phyloP scores from a whole-genome alignment of 2,329 filamentous ascomycete species.

The Cladosporium sphaerospermum region DNA sequence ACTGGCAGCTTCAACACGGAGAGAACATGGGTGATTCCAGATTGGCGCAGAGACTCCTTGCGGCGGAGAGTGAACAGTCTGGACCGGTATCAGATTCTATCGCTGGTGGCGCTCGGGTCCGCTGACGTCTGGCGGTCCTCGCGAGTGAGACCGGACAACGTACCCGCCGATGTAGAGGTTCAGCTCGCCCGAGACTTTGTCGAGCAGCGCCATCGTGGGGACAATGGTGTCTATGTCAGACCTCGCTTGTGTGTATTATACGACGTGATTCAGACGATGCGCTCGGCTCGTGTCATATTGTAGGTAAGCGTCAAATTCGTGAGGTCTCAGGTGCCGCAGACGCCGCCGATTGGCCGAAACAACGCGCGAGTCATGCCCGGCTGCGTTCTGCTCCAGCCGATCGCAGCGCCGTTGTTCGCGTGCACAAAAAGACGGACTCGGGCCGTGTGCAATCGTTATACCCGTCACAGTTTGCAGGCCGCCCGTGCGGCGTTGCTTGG shows the following conservation, averaged over 20 bases:
- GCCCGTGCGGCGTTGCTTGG: no score
- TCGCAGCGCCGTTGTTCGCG: no score
- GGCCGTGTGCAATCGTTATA: no score
- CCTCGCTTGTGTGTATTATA: background rate
- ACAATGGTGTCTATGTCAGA: background rate
- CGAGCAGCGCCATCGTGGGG: constrained; percentile 52
- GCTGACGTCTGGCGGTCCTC: background rate
- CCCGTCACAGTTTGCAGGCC: no score
- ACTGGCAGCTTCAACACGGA: constrained; percentile 65
- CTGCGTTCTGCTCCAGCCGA: no score
- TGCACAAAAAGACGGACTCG: no score
- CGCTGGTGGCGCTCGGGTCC: background rate
- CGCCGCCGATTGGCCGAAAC: background rate
- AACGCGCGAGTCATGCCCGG: no score
- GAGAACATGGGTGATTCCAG: constrained; percentile 83
- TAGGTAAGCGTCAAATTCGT: background rate
- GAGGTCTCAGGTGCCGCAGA: background rate
- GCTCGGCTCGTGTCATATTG: background rate
- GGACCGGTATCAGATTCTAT: constrained; percentile 24
- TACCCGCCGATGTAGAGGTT: constrained; percentile 77
- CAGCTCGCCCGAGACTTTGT: constrained; percentile 61
- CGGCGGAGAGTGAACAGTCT: constrained; percentile 76
- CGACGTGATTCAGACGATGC: background rate
- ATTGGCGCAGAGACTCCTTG: constrained; percentile 61
- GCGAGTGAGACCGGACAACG: constrained; percentile 28